Conservation (phyloP, 176 grass and related monocot species). For the Pontederia crassipes region DNA sequence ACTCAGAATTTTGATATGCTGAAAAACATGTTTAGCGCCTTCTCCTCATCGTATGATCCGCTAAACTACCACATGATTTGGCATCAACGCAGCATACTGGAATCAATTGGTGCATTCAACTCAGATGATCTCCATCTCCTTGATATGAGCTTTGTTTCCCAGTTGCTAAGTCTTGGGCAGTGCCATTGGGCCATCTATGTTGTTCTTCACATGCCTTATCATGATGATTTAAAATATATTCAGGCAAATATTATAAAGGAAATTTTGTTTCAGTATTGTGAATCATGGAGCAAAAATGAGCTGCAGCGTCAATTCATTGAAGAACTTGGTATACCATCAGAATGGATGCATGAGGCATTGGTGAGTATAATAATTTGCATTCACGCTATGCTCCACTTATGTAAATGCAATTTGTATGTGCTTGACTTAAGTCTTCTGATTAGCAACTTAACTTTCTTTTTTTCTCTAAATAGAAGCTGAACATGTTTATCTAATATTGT, state of each 20-base stretch:
- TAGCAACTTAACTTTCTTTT: not conserved
- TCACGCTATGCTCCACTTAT: not conserved
- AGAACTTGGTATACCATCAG: conserved; percentile 72
- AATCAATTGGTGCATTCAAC: conserved; percentile 77
- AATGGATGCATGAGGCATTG: conserved; percentile 89
- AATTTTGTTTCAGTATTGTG: conserved; percentile 69
- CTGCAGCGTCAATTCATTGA: conserved; percentile 63
- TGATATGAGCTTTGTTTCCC: conserved; percentile 85
- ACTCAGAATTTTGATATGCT: conserved; percentile 40
- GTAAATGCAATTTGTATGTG: not conserved
- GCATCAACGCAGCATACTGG: conserved; percentile 77
- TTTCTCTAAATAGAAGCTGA: not conserved
- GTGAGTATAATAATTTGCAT: conserved; percentile 35
- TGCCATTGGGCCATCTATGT: conserved; percentile 95
- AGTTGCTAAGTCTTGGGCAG: conserved; percentile 66
- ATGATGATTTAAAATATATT: conserved; percentile 52
- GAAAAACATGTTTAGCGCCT: conserved; percentile 89
- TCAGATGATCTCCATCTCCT: conserved; percentile 63
- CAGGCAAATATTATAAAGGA: conserved; percentile 76
- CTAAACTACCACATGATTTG: conserved; percentile 97
- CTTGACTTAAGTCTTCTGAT: conserved; percentile 2
- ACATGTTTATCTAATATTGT: conserved; percentile 7
- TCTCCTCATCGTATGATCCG: conserved; percentile 70
- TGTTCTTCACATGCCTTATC: conserved; percentile 67
- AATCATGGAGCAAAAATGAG: conserved; percentile 66